A percentile compares a stretch with the other conserved stretches of the same genome.
These are phyloP conservation scores for Aegilops umbellulata DNA, from an alignment of 176 grass and related monocot genomes.

Conservation along the genomic window DNA sequence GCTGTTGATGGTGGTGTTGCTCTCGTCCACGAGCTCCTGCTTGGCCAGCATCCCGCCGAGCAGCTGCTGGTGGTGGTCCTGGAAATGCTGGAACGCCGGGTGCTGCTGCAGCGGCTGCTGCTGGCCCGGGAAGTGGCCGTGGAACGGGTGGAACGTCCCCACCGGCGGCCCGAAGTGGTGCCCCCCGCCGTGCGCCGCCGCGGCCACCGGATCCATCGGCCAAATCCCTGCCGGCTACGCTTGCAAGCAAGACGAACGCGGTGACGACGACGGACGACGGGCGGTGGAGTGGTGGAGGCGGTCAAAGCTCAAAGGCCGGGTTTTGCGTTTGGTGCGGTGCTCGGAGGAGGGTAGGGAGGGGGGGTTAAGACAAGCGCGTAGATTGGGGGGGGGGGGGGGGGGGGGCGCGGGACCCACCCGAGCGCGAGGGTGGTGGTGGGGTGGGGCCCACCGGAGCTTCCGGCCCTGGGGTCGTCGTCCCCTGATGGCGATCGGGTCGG, in stretches of 20 bases:
- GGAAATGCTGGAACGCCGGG: conserved; percentile 50
- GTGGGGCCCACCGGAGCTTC: not conserved
- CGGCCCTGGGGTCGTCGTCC: not conserved
- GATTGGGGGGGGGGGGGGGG: conserved; percentile 16
- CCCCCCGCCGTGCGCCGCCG: conserved; percentile 43
- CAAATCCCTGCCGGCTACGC: not conserved
- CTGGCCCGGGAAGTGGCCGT: conserved; percentile 44
- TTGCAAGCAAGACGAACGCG: not conserved
- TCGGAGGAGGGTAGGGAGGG: not conserved
- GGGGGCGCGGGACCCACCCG: not conserved
- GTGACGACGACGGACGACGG: not conserved
- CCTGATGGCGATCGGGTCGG: not conserved
- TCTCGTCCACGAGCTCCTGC: conserved; percentile 61
- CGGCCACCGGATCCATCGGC: conserved; percentile 73
- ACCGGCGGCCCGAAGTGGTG: conserved; percentile 55
- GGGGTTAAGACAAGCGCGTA: conserved; percentile 56
- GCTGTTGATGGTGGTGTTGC: conserved; percentile 37
- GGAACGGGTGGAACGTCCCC: conserved; percentile 51
- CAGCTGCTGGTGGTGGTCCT: conserved; percentile 32
- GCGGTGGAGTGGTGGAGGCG: not conserved
- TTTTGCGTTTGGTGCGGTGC: conserved; percentile 9
- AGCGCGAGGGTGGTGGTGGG: not conserved
- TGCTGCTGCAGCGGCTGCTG: conserved; percentile 49
- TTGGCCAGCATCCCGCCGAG: conserved; percentile 32
- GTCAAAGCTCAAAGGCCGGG: conserved; percentile 45